These are phyloP conservation scores for Aquilaria agallochum DNA, from an alignment of 441 rosid genomes.

Conservation along the genomic window DNA sequence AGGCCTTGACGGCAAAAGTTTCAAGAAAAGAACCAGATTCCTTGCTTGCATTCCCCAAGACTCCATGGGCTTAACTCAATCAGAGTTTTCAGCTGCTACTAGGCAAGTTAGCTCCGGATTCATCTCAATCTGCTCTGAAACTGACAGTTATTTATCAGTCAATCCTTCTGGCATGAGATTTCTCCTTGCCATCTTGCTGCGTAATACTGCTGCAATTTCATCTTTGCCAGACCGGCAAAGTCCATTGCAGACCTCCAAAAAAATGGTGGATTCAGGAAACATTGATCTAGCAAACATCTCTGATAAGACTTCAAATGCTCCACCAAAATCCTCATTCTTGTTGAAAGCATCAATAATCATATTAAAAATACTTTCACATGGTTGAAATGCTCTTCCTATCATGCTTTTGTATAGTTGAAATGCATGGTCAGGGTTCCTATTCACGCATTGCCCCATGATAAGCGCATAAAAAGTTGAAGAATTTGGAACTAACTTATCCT, in stretches of 20 bases:
- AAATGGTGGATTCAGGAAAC: constrained; percentile 31
- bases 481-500: constrained; percentile 60
- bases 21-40: no score
- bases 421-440: constrained; percentile 57
- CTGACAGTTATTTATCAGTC: constrained; percentile 12
- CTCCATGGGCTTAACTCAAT: no score
- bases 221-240: constrained; percentile 41
- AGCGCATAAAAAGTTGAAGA: constrained; percentile 72
- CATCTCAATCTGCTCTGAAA: constrained; percentile 6
- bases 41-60: no score
- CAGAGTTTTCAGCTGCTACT: no score
- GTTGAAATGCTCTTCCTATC: constrained; percentile 62
- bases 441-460: constrained; percentile 63
- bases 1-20: no score
- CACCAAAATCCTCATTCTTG: constrained; percentile 55
- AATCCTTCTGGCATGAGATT: constrained; percentile 26
- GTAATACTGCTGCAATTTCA: constrained; percentile 36
- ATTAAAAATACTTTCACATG: constrained; percentile 41
- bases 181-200: constrained; percentile 35
- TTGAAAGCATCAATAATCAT: constrained; percentile 43
- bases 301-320: constrained; percentile 45
- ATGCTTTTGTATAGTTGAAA: constrained; percentile 66
- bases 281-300: constrained; percentile 55
- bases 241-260: constrained; percentile 41
- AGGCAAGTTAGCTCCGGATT: neutral